Base-by-base conservation (phyloP, 257 asterid species). In the Forsythia suspensa region DNA sequence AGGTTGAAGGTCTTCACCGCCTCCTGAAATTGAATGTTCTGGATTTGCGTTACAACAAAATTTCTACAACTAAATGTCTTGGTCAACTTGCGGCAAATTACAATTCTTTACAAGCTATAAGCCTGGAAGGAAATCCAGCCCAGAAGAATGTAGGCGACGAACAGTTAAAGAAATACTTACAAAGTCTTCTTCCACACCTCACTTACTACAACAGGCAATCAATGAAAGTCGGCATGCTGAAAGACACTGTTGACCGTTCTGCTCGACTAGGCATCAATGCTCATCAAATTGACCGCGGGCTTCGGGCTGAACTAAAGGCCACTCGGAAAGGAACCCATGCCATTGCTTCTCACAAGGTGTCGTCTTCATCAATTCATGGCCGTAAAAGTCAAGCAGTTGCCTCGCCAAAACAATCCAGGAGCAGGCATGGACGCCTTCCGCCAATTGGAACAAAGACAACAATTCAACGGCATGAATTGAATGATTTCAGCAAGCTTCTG, bases 51-150 rank as follows among this genome's bases (percentile, higher is more conserved):
- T 96, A 89, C 93, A 96, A 94, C 95, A 96, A 94, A 90, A 90
- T 96, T 76, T 92, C 99, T 8, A 92, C 97, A 44, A 71, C 96
- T 80, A 96, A 96, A 85, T 85, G 96, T 65, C 95, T 94, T 9
- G 98, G 98, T 40, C 99, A 96, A 80, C 97, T 96, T n/a, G 99
- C 98, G 2, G 97, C 98, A 71, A 96, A 96, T 75, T 94, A 92
- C 90, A 90, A 82, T 43, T 92, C 97, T 43, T 87, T 96, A 40
- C 99, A 94, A 66, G 97, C 97, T 42, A 93, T 96, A 74, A 92
- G 94, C 87, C 79, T 96, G 72, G 97, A 94, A 85, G 99, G 97
- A 29, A 96, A 94, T 87, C 99, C 99, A 0, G 96, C 94, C 52
- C 97, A 91, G 87, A 96, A 91, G 86, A 96, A 92, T n/a, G 92